Percentiles rank a stretch among this genome's conserved stretches.
phyloP scores from a whole-genome alignment of 2,329 filamentous ascomycete species.

The Hypomyces perniciosus region DNA sequence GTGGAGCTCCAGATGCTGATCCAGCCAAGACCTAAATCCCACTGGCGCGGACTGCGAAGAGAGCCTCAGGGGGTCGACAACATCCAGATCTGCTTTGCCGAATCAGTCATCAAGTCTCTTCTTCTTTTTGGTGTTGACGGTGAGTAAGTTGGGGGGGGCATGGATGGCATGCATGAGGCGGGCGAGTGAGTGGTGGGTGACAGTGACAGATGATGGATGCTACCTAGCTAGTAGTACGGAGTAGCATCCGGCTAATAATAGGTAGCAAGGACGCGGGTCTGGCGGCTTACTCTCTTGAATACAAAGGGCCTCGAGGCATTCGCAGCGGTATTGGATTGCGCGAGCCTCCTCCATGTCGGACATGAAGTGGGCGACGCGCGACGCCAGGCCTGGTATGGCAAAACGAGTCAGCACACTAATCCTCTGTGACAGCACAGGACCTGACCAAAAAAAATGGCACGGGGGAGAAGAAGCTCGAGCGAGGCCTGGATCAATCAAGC shows the following conservation, averaged over 20 bases:
- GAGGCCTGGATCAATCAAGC: not conserved
- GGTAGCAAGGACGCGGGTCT: constrained; percentile 7
- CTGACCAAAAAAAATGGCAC: too few relatives aligned
- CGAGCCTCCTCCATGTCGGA: constrained; percentile 54
- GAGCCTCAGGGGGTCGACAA: constrained; percentile 24
- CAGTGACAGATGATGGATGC: not conserved
- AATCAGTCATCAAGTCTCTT: not conserved
- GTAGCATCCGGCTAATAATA: constrained; percentile 10
- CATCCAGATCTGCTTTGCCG: constrained; percentile 24
- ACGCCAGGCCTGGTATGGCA: constrained; percentile 21
- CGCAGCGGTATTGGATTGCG: constrained; percentile 51
- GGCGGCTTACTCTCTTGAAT: constrained; percentile 31
- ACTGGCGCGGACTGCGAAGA: constrained; percentile 32
- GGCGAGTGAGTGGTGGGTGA: constrained; percentile 3
- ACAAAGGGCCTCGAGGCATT: constrained; percentile 50
- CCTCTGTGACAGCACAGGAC: too few relatives aligned
- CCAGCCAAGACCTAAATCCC: constrained; percentile 47
- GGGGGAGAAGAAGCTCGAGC: not conserved
- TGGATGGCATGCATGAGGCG: constrained; percentile 8
- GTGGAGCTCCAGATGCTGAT: constrained; percentile 43
- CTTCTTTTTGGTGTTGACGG: constrained; percentile 8
- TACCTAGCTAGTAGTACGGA: not conserved
- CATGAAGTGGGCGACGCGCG: constrained; percentile 34
- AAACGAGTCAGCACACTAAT: constrained; percentile 10
- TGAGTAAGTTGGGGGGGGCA: constrained; percentile 6